These are phyloP conservation scores for Phyllosticta citribraziliensis DNA, from an alignment of 2,329 filamentous ascomycete genomes.

Conservation along the genomic window DNA sequence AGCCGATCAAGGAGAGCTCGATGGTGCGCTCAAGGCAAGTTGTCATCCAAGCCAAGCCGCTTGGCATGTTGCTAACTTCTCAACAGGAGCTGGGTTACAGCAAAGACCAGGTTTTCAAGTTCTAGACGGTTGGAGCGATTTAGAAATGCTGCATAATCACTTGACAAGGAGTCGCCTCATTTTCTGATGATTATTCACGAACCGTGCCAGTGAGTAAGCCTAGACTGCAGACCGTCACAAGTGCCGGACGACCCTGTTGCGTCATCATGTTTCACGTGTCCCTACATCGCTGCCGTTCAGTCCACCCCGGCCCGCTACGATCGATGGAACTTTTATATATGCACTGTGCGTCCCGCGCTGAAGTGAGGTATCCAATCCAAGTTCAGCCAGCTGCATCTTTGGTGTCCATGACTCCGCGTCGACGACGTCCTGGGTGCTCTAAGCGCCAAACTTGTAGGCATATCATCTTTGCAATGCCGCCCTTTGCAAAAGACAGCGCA, in stretches of 20 bases:
- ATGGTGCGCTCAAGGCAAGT: constrained; percentile 56
- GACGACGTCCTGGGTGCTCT: background rate
- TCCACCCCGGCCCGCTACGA: background rate
- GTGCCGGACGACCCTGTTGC: background rate
- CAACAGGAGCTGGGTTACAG: constrained; percentile 60
- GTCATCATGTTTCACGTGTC: background rate
- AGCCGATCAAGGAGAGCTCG: constrained; percentile 86
- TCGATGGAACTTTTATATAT: background rate
- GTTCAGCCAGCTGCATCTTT: background rate
- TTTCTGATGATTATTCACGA: background rate
- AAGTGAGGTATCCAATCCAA: background rate
- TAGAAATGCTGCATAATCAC: background rate
- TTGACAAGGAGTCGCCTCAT: background rate
- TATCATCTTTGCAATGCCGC: background rate
- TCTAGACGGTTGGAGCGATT: constrained; percentile 41
- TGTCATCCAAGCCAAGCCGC: background rate
- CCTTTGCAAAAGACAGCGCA: background rate
- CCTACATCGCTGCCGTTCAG: background rate
- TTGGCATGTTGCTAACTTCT: background rate
- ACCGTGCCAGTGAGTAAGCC: background rate
- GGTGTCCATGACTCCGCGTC: background rate
- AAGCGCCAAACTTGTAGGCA: background rate
- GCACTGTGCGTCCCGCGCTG: background rate
- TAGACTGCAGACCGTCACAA: background rate
- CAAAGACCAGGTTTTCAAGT: constrained; percentile 94